Base-by-base conservation (phyloP, 2,329 filamentous ascomycete species). In the Aspergillus vadensis region DNA sequence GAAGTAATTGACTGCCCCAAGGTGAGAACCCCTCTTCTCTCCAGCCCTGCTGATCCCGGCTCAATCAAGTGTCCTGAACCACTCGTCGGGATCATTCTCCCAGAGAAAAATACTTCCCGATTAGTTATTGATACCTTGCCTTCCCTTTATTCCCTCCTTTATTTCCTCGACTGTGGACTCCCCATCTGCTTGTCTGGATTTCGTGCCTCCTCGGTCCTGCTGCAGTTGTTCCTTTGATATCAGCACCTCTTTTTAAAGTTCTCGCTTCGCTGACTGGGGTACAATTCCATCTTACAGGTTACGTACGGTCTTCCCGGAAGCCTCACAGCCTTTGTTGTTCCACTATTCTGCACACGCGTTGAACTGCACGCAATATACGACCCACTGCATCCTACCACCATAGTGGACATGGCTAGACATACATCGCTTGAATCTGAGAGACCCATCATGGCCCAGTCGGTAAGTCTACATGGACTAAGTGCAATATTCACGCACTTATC, bases 391-490 rank as follows among this genome's bases (percentile, higher is more conserved):
- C 44, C 36, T 21, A 27, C 14, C 14, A 15, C 43, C 17, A 17
- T 38, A 19, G 19, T 56, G 39, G 58, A 58, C 32, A 77, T 78
- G 75, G 70, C 75, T 55, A 74, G 76, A 63, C 76, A 76, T 52
- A 67, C 70, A 32, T 85, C 82, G 56, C 72, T 84, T 12, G 83
- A 85, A 56, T 85, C 83, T 41, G 80, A 82, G 67, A 76, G 83
- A 57, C 83, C 83, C 53, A 85, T 85, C 62, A 83, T 85, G 81
- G 77, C 81, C 48, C 79, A 80, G 49, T 82, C 80, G 61, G 83
- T 85, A 79, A 63, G 72, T 63, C 55, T 55, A 27, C 25, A 15
- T 19, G 47, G 25, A 25, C 5, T 32, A 10, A 25, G 17, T 30
- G 23, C 27, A 9, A 30, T 30, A 9, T 27, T 15, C 32, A 15